Evolutionary conservation across 192 early-diverging fungal genomes (phyloP).

Genomic region (Paraglomus occultum): DNA sequence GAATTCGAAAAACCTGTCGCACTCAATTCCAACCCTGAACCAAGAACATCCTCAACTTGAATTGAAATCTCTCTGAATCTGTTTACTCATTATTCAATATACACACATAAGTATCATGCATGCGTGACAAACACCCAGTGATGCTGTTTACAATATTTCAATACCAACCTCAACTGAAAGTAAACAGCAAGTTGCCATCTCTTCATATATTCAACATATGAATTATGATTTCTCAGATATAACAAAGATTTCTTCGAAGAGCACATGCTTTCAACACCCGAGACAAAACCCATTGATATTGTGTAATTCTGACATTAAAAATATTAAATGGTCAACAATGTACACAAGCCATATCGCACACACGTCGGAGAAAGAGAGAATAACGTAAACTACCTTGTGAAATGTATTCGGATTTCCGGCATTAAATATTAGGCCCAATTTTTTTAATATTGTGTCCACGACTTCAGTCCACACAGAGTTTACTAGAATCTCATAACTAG

Average conservation of each 20-base stretch:
- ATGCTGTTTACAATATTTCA: slow-evolving; percentile 6
- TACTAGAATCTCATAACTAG: slow-evolving; percentile 59
- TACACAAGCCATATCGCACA: background rate
- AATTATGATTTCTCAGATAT: slow-evolving; percentile 47
- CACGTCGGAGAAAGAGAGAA: background rate
- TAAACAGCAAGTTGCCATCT: slow-evolving; percentile 62
- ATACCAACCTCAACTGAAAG: slow-evolving; percentile 51
- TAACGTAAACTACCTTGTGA: slow-evolving; percentile 50
- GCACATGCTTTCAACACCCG: slow-evolving; percentile 46
- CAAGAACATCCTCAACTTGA: slow-evolving; percentile 41
- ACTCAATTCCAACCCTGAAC: slow-evolving; percentile 3
- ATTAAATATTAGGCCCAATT: slow-evolving; percentile 54
- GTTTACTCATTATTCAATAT: background rate
- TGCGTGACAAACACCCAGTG: too few relatives aligned
- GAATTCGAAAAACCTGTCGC: background rate
- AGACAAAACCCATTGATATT: slow-evolving; percentile 55
- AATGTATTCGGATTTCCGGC: slow-evolving; percentile 68
- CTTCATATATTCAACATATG: slow-evolving; percentile 56
- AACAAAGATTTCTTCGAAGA: slow-evolving; percentile 43
- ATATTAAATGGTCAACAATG: background rate
- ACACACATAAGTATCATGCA: background rate
- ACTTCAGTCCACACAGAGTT: slow-evolving; percentile 62
- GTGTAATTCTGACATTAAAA: slow-evolving; percentile 48
- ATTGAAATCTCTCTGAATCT: slow-evolving; percentile 50
- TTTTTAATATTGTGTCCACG: slow-evolving; percentile 44